A percentile compares a stretch with the other conserved stretches of the same genome.
These are phyloP conservation scores for Trametopsis cervina DNA, from an alignment of 768 basidiomycete species.

Conservation along the genomic window DNA sequence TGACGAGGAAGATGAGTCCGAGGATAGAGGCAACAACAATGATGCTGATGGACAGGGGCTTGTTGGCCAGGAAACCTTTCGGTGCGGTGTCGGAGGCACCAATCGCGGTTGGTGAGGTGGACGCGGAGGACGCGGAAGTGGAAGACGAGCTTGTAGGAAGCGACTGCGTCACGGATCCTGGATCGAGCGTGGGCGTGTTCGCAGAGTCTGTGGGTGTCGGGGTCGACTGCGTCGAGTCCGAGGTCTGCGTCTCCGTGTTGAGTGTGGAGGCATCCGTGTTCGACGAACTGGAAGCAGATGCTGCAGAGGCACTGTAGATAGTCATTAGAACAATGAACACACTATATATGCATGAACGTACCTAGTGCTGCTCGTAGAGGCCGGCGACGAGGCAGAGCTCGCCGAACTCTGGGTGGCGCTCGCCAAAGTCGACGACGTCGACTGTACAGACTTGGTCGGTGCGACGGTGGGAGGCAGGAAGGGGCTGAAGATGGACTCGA, in stretches of 20 bases:
- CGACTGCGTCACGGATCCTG: no score
- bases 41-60: conserved; percentile 52
- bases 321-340: no score
- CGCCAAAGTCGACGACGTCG: neutral
- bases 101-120: conserved; percentile 1
- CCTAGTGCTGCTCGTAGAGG: conserved; percentile 5
- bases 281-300: neutral
- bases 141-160: neutral
- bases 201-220: conserved; percentile 1
- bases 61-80: conserved; percentile 56
- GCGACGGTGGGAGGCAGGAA: neutral
- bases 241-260: neutral
- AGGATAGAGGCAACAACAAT: conserved; percentile 46
- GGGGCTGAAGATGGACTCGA: neutral
- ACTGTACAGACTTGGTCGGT: conserved; percentile 1
- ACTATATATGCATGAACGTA: no score
- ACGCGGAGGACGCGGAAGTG: neutral
- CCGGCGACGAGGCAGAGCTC: conserved; percentile 4
- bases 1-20: conserved; percentile 36
- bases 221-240: neutral
- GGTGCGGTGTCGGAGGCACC: conserved; percentile 17
- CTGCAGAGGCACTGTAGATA: neutral
- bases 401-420: conserved; percentile 1
- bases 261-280: neutral
- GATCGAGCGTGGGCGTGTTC: neutral